Evolutionary conservation across 257 asterid species (phyloP).

Genomic region (Fraxinus pennsylvanica): DNA sequence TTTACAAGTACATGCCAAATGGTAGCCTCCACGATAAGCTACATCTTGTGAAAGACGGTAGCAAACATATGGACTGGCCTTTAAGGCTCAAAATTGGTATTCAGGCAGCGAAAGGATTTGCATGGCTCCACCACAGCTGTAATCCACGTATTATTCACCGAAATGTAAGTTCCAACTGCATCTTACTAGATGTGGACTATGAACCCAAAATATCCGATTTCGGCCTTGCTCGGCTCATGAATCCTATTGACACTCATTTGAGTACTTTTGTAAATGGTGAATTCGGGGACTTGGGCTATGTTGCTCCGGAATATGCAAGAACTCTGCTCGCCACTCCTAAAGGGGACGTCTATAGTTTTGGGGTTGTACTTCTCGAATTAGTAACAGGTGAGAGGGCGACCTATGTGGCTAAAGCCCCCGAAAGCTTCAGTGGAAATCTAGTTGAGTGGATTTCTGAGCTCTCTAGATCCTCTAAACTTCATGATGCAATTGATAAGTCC

Average conservation of each 20-base stretch:
- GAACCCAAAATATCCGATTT: slow-evolving; percentile 79
- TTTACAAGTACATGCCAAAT: slow-evolving; percentile 58
- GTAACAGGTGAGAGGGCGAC: slow-evolving; percentile 62
- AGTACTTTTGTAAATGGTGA: slow-evolving; percentile 94
- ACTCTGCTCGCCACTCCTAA: slow-evolving; percentile 67
- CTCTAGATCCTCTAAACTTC: slow-evolving; percentile 60
- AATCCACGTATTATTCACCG: slow-evolving; percentile 72
- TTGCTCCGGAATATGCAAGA: slow-evolving; percentile 77
- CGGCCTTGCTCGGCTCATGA: slow-evolving; percentile 89
- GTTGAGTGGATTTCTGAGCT: slow-evolving; percentile 78
- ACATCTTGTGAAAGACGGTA: slow-evolving; percentile 37
- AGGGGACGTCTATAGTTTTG: too few relatives aligned
- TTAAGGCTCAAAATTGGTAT: slow-evolving; percentile 55
- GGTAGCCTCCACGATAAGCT: slow-evolving; percentile 61
- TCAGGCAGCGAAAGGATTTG: slow-evolving; percentile 63
- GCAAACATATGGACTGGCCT: slow-evolving; percentile 53
- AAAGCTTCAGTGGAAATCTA: slow-evolving; percentile 69
- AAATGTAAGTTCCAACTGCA: slow-evolving; percentile 51
- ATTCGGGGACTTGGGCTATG: slow-evolving; percentile 86
- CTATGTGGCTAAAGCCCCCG: slow-evolving; percentile 63
- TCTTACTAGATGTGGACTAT: slow-evolving; percentile 39
- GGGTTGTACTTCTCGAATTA: too few relatives aligned
- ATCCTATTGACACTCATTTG: slow-evolving; percentile 82
- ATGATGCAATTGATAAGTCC: slow-evolving; percentile 63
- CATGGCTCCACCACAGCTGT: slow-evolving; percentile 75